Percentiles rank a stretch among this genome's conserved stretches.
These are phyloP conservation scores for Phaeodactylum tricornutum DNA, from an alignment of 108 stramenopile genomes.

Conservation along the genomic window DNA sequence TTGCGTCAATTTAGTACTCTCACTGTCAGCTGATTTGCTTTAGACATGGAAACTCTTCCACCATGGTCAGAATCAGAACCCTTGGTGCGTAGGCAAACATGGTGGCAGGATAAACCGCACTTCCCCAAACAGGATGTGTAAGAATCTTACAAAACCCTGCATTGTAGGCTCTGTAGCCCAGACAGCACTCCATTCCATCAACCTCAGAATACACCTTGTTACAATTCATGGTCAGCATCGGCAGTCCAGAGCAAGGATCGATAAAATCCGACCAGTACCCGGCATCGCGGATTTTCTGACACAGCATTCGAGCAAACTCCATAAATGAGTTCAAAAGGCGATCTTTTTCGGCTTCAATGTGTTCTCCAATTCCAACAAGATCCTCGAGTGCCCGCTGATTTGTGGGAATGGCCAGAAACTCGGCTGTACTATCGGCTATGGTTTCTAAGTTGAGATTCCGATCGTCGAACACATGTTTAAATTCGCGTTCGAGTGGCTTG, in stretches of 20 bases:
- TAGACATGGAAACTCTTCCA: conserved; percentile 1
- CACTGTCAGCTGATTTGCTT: too few species aligned
- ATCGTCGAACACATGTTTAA: conserved; percentile 73
- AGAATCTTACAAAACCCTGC: conserved; percentile 96
- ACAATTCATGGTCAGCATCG: conserved; percentile 70
- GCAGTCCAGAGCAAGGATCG: conserved; percentile 96
- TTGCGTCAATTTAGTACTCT: too few species aligned
- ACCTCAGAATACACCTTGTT: conserved; percentile 88
- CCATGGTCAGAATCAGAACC: conserved; percentile 17
- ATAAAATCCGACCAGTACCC: conserved; percentile 93
- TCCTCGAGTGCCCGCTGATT: conserved; percentile 77
- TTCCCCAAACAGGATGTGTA: conserved; percentile 92
- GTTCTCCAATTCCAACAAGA: conserved; percentile 76
- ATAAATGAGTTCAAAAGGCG: conserved; percentile 76
- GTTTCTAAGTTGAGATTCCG: conserved; percentile 23
- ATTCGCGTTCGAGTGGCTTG: conserved; percentile 58
- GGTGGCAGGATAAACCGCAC: conserved; percentile 92
- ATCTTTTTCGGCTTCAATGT: conserved; percentile 80
- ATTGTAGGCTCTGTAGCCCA: conserved; percentile 85
- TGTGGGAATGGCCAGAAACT: conserved; percentile 73
- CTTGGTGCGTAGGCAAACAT: conserved; percentile 80
- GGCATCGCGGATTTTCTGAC: conserved; percentile 30
- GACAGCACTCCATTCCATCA: conserved; percentile 84
- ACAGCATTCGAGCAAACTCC: conserved; percentile 60
- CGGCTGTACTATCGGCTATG: background rate